Evolutionary conservation across 495 filamentous ascomycete species (phyloP).

Genomic region (Cenococcum geophilum): DNA sequence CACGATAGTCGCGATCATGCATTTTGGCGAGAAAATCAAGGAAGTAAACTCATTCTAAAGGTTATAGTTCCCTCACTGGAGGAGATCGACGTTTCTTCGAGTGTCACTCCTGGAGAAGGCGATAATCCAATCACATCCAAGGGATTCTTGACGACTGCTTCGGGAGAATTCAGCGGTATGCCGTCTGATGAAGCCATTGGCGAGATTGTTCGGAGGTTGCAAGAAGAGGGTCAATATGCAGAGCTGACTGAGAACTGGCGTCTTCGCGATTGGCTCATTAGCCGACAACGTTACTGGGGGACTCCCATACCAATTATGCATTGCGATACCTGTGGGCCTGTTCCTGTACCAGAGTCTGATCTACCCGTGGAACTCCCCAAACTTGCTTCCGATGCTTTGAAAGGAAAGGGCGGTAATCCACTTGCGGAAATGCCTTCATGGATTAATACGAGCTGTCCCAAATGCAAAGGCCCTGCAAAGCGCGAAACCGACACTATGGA

Average conservation of each 20-base stretch:
- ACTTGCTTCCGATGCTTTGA: conserved; percentile 60
- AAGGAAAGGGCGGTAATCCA: conserved; percentile 67
- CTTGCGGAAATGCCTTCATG: conserved; percentile 65
- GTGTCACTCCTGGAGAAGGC: conserved; percentile 7
- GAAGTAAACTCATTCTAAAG: conserved; percentile 22
- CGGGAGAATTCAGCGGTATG: conserved; percentile 47
- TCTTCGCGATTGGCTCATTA: conserved; percentile 81
- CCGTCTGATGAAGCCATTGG: conserved; percentile 57
- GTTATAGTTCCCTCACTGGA: not conserved
- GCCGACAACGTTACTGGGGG: conserved; percentile 85
- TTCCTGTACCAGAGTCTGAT: conserved; percentile 69
- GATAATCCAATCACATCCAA: conserved; percentile 46
- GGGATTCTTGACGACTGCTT: conserved; percentile 44
- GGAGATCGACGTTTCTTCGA: not conserved
- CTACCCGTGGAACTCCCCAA: conserved; percentile 72
- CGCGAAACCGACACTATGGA: conserved; percentile 94
- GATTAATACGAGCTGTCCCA: conserved; percentile 70
- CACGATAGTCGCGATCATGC: conserved; percentile 71
- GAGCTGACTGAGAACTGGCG: conserved; percentile 63
- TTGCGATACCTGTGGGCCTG: conserved; percentile 67
- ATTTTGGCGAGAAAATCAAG: conserved; percentile 69
- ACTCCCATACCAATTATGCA: conserved; percentile 86
- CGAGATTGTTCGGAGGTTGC: conserved; percentile 54
- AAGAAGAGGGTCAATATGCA: conserved; percentile 46
- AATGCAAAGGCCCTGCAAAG: conserved; percentile 60